Evolutionary conservation across 2,329 filamentous ascomycete genomes (phyloP).

Genomic region (Trichophyton rubrum): DNA sequence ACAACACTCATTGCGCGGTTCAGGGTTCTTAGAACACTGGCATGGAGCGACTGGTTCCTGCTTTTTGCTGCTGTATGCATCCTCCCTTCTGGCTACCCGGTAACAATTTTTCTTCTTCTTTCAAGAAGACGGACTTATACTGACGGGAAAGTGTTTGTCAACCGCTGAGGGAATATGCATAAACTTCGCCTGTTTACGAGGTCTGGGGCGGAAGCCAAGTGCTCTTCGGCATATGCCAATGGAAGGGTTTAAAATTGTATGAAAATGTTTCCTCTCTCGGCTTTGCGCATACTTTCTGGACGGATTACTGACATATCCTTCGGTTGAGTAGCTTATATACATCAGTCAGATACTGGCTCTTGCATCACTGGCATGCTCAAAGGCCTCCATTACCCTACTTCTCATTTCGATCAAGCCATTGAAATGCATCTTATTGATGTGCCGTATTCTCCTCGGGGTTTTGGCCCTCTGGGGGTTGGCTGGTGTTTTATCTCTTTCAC

Average conservation of each 20-base stretch:
- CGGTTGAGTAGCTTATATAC: conserved; percentile 13
- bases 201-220: conserved; percentile 14
- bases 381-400: conserved; percentile 16
- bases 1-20: conserved; percentile 15
- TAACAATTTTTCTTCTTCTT: background rate
- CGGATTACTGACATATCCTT: no score
- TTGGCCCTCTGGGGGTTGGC: conserved; percentile 14
- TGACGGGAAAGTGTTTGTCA: conserved; percentile 6
- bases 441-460: conserved; percentile 12
- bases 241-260: conserved; percentile 15
- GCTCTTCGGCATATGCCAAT: conserved; percentile 12
- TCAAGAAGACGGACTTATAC: background rate
- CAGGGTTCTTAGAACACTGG: conserved; percentile 12
- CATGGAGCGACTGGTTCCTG: conserved; percentile 14
- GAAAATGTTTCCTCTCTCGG: background rate
- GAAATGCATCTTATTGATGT: conserved; percentile 13
- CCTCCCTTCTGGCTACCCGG: background rate
- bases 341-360: conserved; percentile 17
- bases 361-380: conserved; percentile 13
- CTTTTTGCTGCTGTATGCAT: conserved; percentile 13
- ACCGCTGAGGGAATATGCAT: conserved; percentile 13
- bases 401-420: conserved; percentile 18
- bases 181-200: conserved; percentile 13
- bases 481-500: conserved; percentile 13
- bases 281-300: background rate